phyloP scores from a whole-genome alignment of 192 early-diverging fungal species.

The Chytriomyces hyalinus region DNA sequence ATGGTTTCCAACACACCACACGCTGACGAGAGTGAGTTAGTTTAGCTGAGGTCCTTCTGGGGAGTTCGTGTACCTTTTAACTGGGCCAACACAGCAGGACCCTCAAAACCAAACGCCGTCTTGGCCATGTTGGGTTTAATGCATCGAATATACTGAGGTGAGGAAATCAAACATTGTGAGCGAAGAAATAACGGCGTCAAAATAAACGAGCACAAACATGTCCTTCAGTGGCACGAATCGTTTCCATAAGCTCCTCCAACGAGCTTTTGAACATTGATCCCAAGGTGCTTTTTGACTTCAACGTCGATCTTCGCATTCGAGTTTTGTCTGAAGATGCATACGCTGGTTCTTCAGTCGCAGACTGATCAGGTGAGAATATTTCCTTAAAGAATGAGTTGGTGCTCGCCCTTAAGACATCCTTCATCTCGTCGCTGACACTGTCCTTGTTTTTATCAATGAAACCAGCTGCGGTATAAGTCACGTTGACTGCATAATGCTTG shows the following conservation, averaged over 20 bases:
- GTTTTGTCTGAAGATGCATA: background rate
- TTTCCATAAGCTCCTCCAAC: constrained; percentile 82
- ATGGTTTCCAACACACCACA: constrained; percentile 95
- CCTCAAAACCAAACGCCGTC: constrained; percentile 82
- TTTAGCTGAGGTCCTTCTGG: background rate
- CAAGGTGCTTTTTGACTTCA: constrained; percentile 76
- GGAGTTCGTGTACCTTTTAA: constrained; percentile 53
- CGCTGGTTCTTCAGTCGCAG: background rate
- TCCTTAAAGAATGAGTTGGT: constrained; percentile 75
- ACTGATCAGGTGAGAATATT: constrained; percentile 54
- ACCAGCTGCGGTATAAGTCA: constrained; percentile 80
- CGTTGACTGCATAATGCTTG: constrained; percentile 87
- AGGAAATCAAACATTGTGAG: background rate
- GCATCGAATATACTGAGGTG: constrained; percentile 83
- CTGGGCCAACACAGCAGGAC: constrained; percentile 87
- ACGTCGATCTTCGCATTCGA: background rate
- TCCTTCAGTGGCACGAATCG: constrained; percentile 82
- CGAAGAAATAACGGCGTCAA: background rate
- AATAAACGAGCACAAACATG: constrained; percentile 4
- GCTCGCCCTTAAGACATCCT: constrained; percentile 70
- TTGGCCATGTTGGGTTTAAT: constrained; percentile 95
- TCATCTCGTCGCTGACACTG: constrained; percentile 82
- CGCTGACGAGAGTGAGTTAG: constrained; percentile 61
- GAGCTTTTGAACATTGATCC: constrained; percentile 86
- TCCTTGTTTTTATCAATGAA: constrained; percentile 95